Evolutionary conservation across 2,329 filamentous ascomycete genomes (phyloP), one percentile per base, ranked within the genome.

Genomic region (Neonectria magnoliae): DNA sequence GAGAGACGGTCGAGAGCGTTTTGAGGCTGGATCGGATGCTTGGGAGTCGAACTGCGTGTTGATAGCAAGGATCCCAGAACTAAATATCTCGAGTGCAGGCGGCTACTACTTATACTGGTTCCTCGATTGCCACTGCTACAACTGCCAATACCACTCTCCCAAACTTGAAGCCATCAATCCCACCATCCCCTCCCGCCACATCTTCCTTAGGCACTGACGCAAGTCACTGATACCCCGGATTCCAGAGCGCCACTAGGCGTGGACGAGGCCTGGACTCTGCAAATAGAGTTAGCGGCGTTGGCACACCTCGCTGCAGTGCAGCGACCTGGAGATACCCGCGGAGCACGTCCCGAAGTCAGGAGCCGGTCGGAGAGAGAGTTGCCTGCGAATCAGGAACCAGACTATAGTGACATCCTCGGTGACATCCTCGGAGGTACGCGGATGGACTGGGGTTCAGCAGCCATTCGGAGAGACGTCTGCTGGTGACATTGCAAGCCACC

Each of bases 231-330:
- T n/a, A 54, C 50, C 41, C 50, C 41, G 42, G 50, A 18, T 51
- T 36, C 22, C 11, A 31, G 33, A 41, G 42, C 48, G 48, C 50
- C 57, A 60, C 57, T 47, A 29, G 22, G 20, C 27, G 33, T 54
- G 25, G 48, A 48, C 52, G 22, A 31, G 41, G 51, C 22, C 50
- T 47, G 31, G 27, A 20, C 50, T 41, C 20, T 38, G 44, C 4
- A 13, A 57, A n/a, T 45, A 38, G 7, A 38, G 36, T 38, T n/a
- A 8, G 14, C 6, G 14, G 5, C 3, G 5, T n/a, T 38, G 8
- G 36, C 36, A 38, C 36, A 38, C 36, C 14, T 16, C 8, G 36
- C 36, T 38, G 3, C 36, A n/a, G 36, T 38, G 8, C 14, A 38
- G 36, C 14, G 36, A 7, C 36, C 6, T 38, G 13, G 36, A 38